Evolutionary conservation across 1,284 basidiomycete species (phyloP).

Genomic region (Cutaneotrichosporon mucoides): DNA sequence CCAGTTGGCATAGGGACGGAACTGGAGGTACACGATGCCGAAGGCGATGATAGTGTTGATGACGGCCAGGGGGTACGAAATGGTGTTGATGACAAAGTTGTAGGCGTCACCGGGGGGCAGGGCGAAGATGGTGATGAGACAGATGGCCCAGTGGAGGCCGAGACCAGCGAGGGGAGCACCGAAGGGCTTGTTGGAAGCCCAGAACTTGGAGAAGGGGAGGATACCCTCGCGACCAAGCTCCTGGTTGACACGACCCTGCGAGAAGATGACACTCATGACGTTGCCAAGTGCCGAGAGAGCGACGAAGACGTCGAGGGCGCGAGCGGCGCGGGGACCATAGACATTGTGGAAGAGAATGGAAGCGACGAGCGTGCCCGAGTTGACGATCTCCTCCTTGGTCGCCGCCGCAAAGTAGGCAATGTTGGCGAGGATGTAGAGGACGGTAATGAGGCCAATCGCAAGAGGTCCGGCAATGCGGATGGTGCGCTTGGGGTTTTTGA

Average conservation of each 20-base stretch:
- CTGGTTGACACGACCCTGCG: slow-evolving; percentile 35
- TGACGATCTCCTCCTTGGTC: slow-evolving; percentile 36
- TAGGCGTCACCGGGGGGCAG: slow-evolving; percentile 58
- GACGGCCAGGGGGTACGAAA: slow-evolving; percentile 19
- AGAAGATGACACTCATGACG: slow-evolving; percentile 47
- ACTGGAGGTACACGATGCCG: slow-evolving; percentile 17
- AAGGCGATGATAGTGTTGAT: slow-evolving; percentile 18
- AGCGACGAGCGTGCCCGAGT: slow-evolving; percentile 40
- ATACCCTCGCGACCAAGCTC: slow-evolving; percentile 45
- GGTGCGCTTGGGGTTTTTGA: slow-evolving; percentile 39
- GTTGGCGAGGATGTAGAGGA: slow-evolving; percentile 36
- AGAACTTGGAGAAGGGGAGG: slow-evolving; percentile 43
- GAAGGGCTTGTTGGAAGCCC: slow-evolving; percentile 38
- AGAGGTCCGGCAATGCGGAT: slow-evolving; percentile 29
- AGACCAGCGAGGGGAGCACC: slow-evolving; percentile 27
- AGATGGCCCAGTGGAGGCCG: slow-evolving; percentile 50
- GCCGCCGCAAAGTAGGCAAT: slow-evolving; percentile 50
- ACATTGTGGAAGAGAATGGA: slow-evolving; percentile 44
- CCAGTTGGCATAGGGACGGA: slow-evolving; percentile 15
- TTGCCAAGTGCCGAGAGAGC: slow-evolving; percentile 44
- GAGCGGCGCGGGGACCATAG: slow-evolving; percentile 44
- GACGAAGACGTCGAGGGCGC: slow-evolving; percentile 35
- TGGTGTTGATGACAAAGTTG: slow-evolving; percentile 47
- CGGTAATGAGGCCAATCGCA: slow-evolving; percentile 27
- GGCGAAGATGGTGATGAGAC: slow-evolving; percentile 56